Conservation (phyloP, 2,329 filamentous ascomycete genomes). For the Aspergillus puulaauensis region DNA sequence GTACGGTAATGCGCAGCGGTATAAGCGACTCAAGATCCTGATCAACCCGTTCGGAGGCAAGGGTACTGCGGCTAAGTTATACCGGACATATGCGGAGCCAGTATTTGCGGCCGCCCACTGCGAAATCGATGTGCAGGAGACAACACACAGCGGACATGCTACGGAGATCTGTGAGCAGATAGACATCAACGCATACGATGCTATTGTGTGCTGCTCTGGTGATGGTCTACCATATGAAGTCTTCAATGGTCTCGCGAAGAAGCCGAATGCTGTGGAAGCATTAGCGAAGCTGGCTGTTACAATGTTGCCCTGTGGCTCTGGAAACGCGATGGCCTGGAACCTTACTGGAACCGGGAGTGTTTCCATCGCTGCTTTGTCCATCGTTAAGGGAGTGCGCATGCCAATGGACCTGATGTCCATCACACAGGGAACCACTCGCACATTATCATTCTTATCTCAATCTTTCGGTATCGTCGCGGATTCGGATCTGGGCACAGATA, state of each 20-base stretch:
- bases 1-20: slow-evolving; percentile 67
- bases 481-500: slow-evolving; percentile 82
- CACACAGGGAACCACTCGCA: slow-evolving; percentile 73
- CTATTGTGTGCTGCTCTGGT: slow-evolving; percentile 84
- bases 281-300: slow-evolving; percentile 76
- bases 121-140: slow-evolving; percentile 70
- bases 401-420: slow-evolving; percentile 84
- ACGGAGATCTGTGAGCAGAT: slow-evolving; percentile 71
- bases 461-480: slow-evolving; percentile 88
- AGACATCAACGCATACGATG: slow-evolving; percentile 78
- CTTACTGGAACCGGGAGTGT: slow-evolving; percentile 76
- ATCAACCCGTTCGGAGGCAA: slow-evolving; percentile 90
- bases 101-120: slow-evolving; percentile 81
- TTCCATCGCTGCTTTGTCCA: slow-evolving; percentile 73
- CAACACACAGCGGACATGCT: slow-evolving; percentile 73
- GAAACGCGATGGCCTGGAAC: slow-evolving; percentile 92
- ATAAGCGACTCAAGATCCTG: slow-evolving; percentile 80
- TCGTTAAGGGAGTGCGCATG: slow-evolving; percentile 84
- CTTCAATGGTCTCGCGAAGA: slow-evolving; percentile 84
- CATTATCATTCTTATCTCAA: slow-evolving; percentile 87
- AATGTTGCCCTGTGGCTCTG: slow-evolving; percentile 88
- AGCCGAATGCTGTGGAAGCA: slow-evolving; percentile 71
- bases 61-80: slow-evolving; percentile 71
- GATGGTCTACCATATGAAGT: slow-evolving; percentile 91
- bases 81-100: slow-evolving; percentile 73